Percentiles rank a stretch among this genome's conserved stretches.
Evolutionary conservation across 495 filamentous ascomycete genomes (phyloP).

Genomic region (Bryoglossum gracile): DNA sequence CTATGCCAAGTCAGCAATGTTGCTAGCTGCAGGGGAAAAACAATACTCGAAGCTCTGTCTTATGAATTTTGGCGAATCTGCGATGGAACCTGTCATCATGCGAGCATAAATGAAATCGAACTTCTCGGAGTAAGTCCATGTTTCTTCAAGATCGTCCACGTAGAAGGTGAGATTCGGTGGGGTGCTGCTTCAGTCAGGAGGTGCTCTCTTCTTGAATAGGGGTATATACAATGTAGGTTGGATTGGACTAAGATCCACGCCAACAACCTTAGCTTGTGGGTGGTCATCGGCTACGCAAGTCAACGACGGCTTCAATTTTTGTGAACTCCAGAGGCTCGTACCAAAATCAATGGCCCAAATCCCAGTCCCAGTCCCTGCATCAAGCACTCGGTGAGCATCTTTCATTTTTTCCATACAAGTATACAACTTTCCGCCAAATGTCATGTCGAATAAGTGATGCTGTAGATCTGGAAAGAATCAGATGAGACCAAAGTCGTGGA

Average conservation of each 20-base stretch:
- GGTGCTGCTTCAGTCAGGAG: not conserved
- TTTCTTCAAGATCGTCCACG: slow-evolving; percentile 27
- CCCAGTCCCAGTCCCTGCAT: slow-evolving; percentile 4
- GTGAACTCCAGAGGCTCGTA: too few relatives aligned
- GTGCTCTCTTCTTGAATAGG: not conserved
- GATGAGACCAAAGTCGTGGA: too few relatives aligned
- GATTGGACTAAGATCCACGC: slow-evolving; percentile 40
- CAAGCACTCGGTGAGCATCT: not conserved
- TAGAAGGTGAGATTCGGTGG: slow-evolving; percentile 28
- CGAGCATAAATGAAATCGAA: slow-evolving; percentile 28
- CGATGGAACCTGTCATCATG: slow-evolving; percentile 8
- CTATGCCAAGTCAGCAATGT: too few relatives aligned
- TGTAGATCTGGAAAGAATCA: too few relatives aligned
- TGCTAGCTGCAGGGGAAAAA: too few relatives aligned
- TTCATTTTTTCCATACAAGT: not conserved
- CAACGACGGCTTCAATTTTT: too few relatives aligned
- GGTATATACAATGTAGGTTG: not conserved
- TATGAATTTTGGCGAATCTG: slow-evolving; percentile 5
- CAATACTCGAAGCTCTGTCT: slow-evolving; percentile 3
- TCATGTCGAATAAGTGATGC: not conserved
- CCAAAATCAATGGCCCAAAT: slow-evolving; percentile 4
- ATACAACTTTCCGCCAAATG: not conserved
- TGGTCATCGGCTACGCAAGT: not conserved
- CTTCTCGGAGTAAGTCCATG: slow-evolving; percentile 23
- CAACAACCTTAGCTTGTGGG: slow-evolving; percentile 38